A percentile compares a stretch with the other conserved stretches of the same genome.
These are phyloP conservation scores for Alternaria metachromatica DNA, from an alignment of 2,329 filamentous ascomycete genomes.

Conservation along the genomic window DNA sequence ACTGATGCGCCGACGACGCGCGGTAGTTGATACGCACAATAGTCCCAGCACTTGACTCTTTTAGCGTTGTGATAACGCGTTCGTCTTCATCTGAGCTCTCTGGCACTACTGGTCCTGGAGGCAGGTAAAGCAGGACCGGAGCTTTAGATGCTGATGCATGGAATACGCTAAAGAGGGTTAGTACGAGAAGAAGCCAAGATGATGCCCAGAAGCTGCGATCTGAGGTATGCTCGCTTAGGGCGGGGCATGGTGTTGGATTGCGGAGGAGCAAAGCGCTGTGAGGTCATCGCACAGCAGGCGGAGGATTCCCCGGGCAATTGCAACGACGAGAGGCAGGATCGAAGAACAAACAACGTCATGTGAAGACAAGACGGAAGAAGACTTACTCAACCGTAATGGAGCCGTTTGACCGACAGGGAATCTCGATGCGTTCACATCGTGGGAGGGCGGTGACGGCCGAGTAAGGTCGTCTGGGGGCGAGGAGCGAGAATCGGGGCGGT, in stretches of 20 bases:
- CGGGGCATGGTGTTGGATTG: slow-evolving; percentile 1
- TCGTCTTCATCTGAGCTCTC: slow-evolving; percentile 36
- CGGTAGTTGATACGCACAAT: slow-evolving; percentile 57
- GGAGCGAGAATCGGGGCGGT: not conserved
- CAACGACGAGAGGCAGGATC: not conserved
- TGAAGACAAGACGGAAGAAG: slow-evolving; percentile 1
- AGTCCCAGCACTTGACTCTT: slow-evolving; percentile 46
- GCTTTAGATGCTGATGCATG: slow-evolving; percentile 36
- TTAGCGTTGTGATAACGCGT: slow-evolving; percentile 44
- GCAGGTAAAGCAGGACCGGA: slow-evolving; percentile 52
- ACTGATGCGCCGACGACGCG: slow-evolving; percentile 44
- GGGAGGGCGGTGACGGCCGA: slow-evolving; percentile 30
- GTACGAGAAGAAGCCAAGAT: not conserved
- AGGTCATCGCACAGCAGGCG: slow-evolving; percentile 11
- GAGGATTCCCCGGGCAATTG: slow-evolving; percentile 1
- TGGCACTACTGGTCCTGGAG: slow-evolving; percentile 49
- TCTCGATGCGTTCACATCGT: slow-evolving; percentile 37
- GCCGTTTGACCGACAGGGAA: slow-evolving; percentile 54
- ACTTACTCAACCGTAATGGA: slow-evolving; percentile 52
- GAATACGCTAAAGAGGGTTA: slow-evolving; percentile 40
- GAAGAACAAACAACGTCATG: slow-evolving; percentile 3
- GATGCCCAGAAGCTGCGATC: not conserved
- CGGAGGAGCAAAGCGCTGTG: not conserved
- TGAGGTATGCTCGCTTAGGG: not conserved
- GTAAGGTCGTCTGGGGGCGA: slow-evolving; percentile 18